Evolutionary conservation across 768 basidiomycete species (phyloP).

Genomic region (Mycena belliarum): DNA sequence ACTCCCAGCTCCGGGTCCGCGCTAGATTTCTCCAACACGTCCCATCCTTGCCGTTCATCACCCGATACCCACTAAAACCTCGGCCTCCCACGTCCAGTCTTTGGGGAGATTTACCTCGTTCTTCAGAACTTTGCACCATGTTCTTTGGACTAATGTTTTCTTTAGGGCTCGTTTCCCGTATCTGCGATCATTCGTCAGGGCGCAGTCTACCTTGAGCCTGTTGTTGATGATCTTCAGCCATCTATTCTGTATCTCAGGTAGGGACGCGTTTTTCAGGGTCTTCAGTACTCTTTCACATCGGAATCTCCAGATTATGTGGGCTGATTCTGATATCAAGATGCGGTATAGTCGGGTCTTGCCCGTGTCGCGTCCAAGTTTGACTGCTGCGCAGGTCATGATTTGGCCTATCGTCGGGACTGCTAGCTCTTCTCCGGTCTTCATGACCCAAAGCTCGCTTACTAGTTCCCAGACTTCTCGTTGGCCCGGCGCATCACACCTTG

Average conservation of each 20-base stretch:
- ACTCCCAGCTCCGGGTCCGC: neutral
- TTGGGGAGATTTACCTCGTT: neutral
- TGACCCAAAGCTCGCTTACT: too few species aligned
- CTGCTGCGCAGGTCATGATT: neutral
- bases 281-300: neutral
- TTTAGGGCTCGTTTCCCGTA: neutral
- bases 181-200: neutral
- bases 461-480: too few species aligned
- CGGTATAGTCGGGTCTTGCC: neutral
- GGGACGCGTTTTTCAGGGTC: neutral
- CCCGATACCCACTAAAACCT: neutral
- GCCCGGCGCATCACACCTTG: too few species aligned
- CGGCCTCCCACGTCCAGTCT: neutral
- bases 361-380: neutral
- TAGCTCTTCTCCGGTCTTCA: too few species aligned
- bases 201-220: neutral
- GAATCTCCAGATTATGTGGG: neutral
- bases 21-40: neutral
- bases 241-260: neutral
- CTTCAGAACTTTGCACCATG: neutral
- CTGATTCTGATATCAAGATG: neutral
- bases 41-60: neutral
- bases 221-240: neutral
- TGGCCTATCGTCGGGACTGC: neutral
- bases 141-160: neutral